Evolutionary conservation across 768 basidiomycete species (phyloP), one percentile per base, ranked within the genome.

Genomic region (Xanthoconium purpureum): DNA sequence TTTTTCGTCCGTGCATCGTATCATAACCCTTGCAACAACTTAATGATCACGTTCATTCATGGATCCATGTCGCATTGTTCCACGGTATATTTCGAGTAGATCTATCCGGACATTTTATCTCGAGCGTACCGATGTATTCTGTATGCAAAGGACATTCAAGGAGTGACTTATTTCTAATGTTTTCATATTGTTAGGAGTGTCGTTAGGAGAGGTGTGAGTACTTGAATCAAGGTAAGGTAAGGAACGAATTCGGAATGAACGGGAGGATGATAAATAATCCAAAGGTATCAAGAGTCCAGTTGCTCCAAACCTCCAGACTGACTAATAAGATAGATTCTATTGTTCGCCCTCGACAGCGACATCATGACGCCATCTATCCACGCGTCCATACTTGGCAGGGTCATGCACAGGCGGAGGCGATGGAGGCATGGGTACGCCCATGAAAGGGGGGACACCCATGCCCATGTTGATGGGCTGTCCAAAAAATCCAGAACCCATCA

Each of bases 361-460:
- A 63, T 89, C 84, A 58, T 80, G 84, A 60, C 91, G 83, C 91
- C 91, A 93, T 57, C 81, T 81, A 69, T 93, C 91, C 29, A 93
- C 90, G 5, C 81, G 77, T 10, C 80, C 81, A 59, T 79, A 87
- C 66, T 91, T 92, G 36, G 75, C 78, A 38, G 81, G 74, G 55
- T 92, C 90, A 24, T 80, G 80, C 39, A 78, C 66, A 10, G 84
- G 85, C 14, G 87, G 85, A 28, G 87, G 85, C 2, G 86, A 84
- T 35, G 80, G 73, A 33, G 73, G 68, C 17, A 74, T 63, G 14
- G 74, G 68, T 1, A 70, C 47, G 13, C 75, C 71, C 64, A 83
- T 71, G 48, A 70, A 75, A 59, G 80, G 72, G n/a, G 73, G 78
- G 59, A 77, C 76, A 68, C 81, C 74, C 68, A 81, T 63, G 2